These are phyloP conservation scores for Trichoderma sp. DNA, from an alignment of 2,329 filamentous ascomycete genomes.

Conservation along the genomic window DNA sequence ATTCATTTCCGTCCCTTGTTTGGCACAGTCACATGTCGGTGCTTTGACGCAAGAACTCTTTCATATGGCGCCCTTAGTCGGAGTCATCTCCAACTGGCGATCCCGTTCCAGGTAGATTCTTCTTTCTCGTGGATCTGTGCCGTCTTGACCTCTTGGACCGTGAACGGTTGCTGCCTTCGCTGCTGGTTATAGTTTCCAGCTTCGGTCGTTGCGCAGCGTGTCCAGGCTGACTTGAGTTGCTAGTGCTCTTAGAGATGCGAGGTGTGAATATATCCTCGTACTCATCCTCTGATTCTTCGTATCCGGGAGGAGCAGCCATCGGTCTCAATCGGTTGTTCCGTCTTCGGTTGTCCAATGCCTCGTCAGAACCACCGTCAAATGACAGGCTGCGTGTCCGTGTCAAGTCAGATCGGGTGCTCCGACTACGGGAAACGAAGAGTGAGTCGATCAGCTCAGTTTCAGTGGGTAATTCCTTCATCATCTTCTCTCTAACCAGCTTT, in stretches of 20 bases:
- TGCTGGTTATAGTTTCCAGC: constrained; percentile 53
- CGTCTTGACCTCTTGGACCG: constrained; percentile 39
- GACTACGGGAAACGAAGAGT: constrained; percentile 42
- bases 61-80: constrained; percentile 35
- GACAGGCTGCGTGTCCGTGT: constrained; percentile 46
- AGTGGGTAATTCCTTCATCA: constrained; percentile 49
- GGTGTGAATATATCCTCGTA: constrained; percentile 37
- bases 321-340: constrained; percentile 37
- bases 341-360: constrained; percentile 39
- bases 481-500: constrained; percentile 52
- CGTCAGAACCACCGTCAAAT: constrained; percentile 45
- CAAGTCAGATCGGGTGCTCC: constrained; percentile 40
- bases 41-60: constrained; percentile 7
- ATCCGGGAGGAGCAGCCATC: constrained; percentile 38
- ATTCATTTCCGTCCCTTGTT: background rate
- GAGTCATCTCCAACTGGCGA: constrained; percentile 46
- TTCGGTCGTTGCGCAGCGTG: constrained; percentile 49
- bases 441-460: constrained; percentile 52
- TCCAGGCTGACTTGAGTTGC: constrained; percentile 36
- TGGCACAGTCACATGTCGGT: background rate
- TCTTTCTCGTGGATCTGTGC: constrained; percentile 39
- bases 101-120: constrained; percentile 37
- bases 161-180: constrained; percentile 39
- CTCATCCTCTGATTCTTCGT: constrained; percentile 43
- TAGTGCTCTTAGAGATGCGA: constrained; percentile 35